These are phyloP conservation scores for Nigrospora oryzae DNA, from an alignment of 2,329 filamentous ascomycete genomes.

Conservation along the genomic window DNA sequence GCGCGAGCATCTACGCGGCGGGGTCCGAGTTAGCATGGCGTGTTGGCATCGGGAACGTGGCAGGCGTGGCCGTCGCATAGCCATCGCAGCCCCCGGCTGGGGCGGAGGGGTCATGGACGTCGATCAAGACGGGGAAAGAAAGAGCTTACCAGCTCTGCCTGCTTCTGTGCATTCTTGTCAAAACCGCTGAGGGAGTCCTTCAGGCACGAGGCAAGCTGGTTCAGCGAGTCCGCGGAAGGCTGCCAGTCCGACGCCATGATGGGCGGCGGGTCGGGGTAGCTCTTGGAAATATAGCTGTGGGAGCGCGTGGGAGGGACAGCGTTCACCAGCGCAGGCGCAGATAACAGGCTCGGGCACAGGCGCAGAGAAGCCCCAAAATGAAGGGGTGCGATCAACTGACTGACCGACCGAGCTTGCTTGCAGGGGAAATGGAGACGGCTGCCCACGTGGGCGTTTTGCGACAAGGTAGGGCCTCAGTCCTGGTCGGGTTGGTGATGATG, in stretches of 20 bases:
- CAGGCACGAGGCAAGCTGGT: slow-evolving; percentile 81
- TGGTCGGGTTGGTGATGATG: too few species aligned
- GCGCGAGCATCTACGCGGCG: slow-evolving; percentile 77
- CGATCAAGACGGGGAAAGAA: neutral
- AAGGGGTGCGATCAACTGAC: too few species aligned
- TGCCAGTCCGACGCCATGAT: slow-evolving; percentile 74
- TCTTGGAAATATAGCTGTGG: neutral
- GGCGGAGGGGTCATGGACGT: neutral
- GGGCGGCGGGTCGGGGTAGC: slow-evolving; percentile 12
- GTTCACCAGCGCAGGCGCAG: too few species aligned
- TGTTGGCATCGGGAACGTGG: slow-evolving; percentile 10
- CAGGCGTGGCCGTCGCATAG: too few species aligned
- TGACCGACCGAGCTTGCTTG: too few species aligned
- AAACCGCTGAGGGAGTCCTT: slow-evolving; percentile 86
- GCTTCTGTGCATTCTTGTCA: slow-evolving; percentile 72
- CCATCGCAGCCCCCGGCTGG: too few species aligned
- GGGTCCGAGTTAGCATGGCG: slow-evolving; percentile 12
- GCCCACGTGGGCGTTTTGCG: too few species aligned
- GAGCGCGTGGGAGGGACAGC: neutral
- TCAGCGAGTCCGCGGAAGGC: slow-evolving; percentile 77
- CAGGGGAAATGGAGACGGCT: too few species aligned
- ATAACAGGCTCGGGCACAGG: too few species aligned
- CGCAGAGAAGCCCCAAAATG: too few species aligned
- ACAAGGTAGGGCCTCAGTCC: too few species aligned
- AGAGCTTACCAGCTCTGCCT: slow-evolving; percentile 70